Evolutionary conservation across 768 basidiomycete species (phyloP).

Genomic region (Leccinum fibrillosum): DNA sequence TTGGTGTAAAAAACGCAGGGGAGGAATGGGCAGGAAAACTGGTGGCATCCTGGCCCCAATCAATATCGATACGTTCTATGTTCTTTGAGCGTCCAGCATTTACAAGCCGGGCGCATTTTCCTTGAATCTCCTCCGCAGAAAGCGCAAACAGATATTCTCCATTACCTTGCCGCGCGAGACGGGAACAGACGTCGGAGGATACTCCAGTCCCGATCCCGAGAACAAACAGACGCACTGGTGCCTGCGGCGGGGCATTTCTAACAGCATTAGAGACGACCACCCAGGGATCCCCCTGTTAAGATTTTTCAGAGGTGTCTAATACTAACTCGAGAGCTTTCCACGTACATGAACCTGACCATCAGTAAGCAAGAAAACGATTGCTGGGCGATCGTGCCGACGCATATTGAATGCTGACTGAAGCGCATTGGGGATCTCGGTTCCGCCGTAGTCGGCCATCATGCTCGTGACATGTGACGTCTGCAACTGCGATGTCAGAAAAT

Average conservation of each 20-base stretch:
- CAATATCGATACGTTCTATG: conserved; percentile 43
- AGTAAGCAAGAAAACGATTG: conserved; percentile 55
- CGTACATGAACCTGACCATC: conserved; percentile 46
- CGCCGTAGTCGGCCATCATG: conserved; percentile 45
- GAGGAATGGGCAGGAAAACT: background rate
- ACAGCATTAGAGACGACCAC: conserved; percentile 32
- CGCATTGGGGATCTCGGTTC: conserved; percentile 49
- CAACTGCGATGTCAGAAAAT: conserved; percentile 6
- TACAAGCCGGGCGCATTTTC: conserved; percentile 49
- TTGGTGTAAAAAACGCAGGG: conserved; percentile 15
- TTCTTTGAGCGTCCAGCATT: conserved; percentile 47
- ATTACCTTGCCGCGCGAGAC: conserved; percentile 52
- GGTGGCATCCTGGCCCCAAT: conserved; percentile 40
- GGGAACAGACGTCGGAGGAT: conserved; percentile 50
- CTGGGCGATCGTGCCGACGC: conserved; percentile 36
- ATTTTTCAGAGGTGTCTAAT: background rate
- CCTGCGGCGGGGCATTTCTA: conserved; percentile 20
- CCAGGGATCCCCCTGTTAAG: conserved; percentile 11
- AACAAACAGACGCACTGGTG: conserved; percentile 49
- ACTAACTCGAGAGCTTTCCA: background rate
- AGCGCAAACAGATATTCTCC: conserved; percentile 49
- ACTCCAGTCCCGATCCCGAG: conserved; percentile 54
- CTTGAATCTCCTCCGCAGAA: conserved; percentile 42
- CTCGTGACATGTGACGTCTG: conserved; percentile 39
- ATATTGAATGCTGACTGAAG: conserved; percentile 36